A percentile compares a stretch with the other conserved stretches of the same genome.
Evolutionary conservation across 768 basidiomycete species (phyloP).

Genomic region (Leucocoprinus birnbaumii): DNA sequence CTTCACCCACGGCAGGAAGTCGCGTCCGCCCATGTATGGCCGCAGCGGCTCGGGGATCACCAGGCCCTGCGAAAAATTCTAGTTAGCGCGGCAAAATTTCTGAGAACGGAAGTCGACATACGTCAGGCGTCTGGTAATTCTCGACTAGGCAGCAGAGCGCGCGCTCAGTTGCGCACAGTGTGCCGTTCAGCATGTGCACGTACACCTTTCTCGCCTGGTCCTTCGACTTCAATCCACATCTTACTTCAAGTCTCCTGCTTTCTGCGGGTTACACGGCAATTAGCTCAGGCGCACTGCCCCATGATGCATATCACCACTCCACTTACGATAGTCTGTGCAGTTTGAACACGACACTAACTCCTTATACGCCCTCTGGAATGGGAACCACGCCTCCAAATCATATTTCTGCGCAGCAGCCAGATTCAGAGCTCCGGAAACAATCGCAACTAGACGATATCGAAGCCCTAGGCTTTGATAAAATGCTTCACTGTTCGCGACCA

Average conservation of each 20-base stretch:
- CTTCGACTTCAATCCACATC: slow-evolving; percentile 88
- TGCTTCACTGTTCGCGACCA: slow-evolving; percentile 86
- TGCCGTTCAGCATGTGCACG: slow-evolving; percentile 99
- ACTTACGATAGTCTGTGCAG: slow-evolving; percentile 98
- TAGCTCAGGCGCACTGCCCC: too few species aligned
- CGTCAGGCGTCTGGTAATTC: slow-evolving; percentile 95
- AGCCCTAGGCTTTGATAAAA: slow-evolving; percentile 96
- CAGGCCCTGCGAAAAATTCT: slow-evolving; percentile 65
- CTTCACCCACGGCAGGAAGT: slow-evolving; percentile 84
- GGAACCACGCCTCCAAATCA: slow-evolving; percentile 99
- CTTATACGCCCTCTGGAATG: slow-evolving; percentile 94
- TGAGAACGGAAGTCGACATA: slow-evolving; percentile 33
- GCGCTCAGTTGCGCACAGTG: slow-evolving; percentile 94
- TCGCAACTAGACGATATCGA: slow-evolving; percentile 89
- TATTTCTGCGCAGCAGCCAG: slow-evolving; percentile 96
- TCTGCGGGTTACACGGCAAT: slow-evolving; percentile 44
- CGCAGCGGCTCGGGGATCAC: slow-evolving; percentile 85
- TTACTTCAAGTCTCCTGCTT: slow-evolving; percentile 87
- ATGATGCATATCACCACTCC: neutral
- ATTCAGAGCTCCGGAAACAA: slow-evolving; percentile 96
- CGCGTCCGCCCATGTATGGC: slow-evolving; percentile 95
- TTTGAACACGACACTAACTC: slow-evolving; percentile 98
- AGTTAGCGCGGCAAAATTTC: neutral
- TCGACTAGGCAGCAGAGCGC: slow-evolving; percentile 97
- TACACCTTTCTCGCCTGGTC: slow-evolving; percentile 91